Evolutionary conservation across 2,329 filamentous ascomycete species (phyloP).

Genomic region (Chaetomium sp.): DNA sequence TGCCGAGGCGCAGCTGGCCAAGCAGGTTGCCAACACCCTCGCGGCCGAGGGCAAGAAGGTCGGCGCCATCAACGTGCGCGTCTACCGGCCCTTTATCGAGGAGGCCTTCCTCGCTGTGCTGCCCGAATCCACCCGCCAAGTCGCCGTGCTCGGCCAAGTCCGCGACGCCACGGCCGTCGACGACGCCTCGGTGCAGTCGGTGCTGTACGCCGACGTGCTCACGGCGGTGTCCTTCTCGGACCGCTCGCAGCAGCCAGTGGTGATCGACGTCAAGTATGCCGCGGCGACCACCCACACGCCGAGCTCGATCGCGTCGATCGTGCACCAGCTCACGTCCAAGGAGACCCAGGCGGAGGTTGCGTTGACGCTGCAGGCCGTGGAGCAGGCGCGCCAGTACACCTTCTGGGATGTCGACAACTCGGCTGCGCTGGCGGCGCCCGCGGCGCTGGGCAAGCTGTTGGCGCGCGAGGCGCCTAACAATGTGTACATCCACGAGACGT

Average conservation of each 20-base stretch:
- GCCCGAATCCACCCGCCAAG: slow-evolving; percentile 64
- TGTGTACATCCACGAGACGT: slow-evolving; percentile 55
- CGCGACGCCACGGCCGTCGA: slow-evolving; percentile 62
- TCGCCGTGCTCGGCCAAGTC: slow-evolving; percentile 89
- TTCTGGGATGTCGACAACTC: slow-evolving; percentile 91
- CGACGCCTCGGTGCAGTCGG: slow-evolving; percentile 73
- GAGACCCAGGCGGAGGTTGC: slow-evolving; percentile 45
- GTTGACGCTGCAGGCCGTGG: slow-evolving; percentile 34
- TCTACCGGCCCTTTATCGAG: slow-evolving; percentile 93
- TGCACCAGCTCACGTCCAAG: slow-evolving; percentile 46
- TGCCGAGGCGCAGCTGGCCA: slow-evolving; percentile 77
- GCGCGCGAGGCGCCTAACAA: slow-evolving; percentile 67
- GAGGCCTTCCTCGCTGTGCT: slow-evolving; percentile 83
- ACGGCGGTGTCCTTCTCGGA: slow-evolving; percentile 75
- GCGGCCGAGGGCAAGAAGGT: slow-evolving; percentile 68
- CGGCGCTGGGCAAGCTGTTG: slow-evolving; percentile 50
- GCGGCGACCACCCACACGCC: slow-evolving; percentile 55
- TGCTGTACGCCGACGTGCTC: slow-evolving; percentile 84
- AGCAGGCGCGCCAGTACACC: slow-evolving; percentile 71
- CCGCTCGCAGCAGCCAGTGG: slow-evolving; percentile 53
- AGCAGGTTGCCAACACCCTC: slow-evolving; percentile 70
- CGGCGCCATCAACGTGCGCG: slow-evolving; percentile 82
- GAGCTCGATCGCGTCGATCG: slow-evolving; percentile 43
- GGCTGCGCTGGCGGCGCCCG: slow-evolving; percentile 56
- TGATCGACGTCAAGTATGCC: slow-evolving; percentile 86